Percentiles rank a stretch among this genome's conserved stretches.
Evolutionary conservation across 441 rosid species (phyloP).

Genomic region (Eutrema salsugineum): DNA sequence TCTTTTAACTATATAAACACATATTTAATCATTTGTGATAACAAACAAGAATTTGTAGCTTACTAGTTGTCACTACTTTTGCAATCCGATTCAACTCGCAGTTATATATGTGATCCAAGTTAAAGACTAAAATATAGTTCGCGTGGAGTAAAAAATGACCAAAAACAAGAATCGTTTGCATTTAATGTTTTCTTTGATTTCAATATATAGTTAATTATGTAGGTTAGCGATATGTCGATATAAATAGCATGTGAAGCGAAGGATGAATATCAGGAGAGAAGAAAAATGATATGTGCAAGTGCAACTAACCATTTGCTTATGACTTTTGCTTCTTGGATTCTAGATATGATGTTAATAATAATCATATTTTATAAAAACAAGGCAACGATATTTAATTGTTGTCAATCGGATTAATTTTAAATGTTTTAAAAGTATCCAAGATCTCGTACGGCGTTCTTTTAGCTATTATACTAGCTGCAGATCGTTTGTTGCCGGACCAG

Average conservation of each 20-base stretch:
- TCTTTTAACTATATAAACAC: neutral
- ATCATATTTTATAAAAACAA: too few relatives aligned
- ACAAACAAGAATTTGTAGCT: too few relatives aligned
- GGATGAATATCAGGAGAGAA: neutral
- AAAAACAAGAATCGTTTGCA: too few relatives aligned
- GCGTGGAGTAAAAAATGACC: too few relatives aligned
- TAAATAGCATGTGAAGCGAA: conserved; percentile 18
- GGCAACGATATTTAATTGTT: conserved; percentile 10
- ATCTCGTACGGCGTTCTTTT: conserved; percentile 25
- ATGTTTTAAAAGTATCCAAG: neutral
- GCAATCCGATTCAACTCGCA: too few relatives aligned
- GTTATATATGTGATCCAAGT: neutral
- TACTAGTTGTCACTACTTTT: too few relatives aligned
- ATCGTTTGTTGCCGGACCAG: conserved; percentile 3
- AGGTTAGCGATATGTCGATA: conserved; percentile 23
- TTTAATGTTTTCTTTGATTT: conserved; percentile 5
- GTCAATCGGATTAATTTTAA: neutral
- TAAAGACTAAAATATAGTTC: too few relatives aligned
- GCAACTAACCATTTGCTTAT: conserved; percentile 3
- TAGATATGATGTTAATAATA: too few relatives aligned
- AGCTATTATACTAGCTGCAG: conserved; percentile 1
- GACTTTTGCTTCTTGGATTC: conserved; percentile 21
- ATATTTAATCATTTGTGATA: neutral
- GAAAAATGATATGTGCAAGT: conserved; percentile 1
- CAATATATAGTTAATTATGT: conserved; percentile 1